Evolutionary conservation across 495 filamentous ascomycete species (phyloP).

Genomic region (Aeminium ludgeri): DNA sequence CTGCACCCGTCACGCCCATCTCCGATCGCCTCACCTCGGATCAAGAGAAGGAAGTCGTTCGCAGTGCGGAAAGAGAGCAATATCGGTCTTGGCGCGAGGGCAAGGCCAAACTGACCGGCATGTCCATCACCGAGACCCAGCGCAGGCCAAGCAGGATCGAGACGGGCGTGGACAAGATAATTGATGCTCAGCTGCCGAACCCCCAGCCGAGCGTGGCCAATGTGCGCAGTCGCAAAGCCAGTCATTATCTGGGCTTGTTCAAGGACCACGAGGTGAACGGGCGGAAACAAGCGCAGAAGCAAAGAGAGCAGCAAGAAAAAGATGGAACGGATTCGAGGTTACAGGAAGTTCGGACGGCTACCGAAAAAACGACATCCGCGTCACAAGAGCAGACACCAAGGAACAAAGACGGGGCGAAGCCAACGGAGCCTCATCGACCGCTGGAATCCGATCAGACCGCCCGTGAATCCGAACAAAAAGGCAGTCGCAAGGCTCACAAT

Average conservation of each 20-base stretch:
- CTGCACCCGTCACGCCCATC: conserved; percentile 5
- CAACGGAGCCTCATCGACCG: not conserved
- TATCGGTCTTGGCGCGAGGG: conserved; percentile 28
- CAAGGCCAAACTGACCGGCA: conserved; percentile 16
- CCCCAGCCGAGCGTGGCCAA: conserved; percentile 48
- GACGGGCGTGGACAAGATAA: conserved; percentile 57
- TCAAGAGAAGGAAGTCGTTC: not conserved
- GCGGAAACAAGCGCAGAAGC: conserved; percentile 13
- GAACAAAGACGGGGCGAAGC: no score
- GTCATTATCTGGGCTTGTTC: conserved; percentile 81
- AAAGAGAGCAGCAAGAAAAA: not conserved
- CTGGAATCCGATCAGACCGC: no score
- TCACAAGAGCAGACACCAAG: no score
- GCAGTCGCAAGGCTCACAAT: conserved; percentile 20
- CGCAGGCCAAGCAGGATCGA: conserved; percentile 15
- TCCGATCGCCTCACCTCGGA: not conserved
- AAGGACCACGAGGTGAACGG: conserved; percentile 59
- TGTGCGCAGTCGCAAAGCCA: conserved; percentile 79
- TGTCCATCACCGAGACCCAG: conserved; percentile 12
- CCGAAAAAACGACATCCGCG: no score
- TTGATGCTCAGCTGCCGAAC: conserved; percentile 62
- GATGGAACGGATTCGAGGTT: not conserved
- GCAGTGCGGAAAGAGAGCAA: conserved; percentile 15
- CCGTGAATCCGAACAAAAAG: no score
- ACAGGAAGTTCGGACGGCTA: not conserved